These are phyloP conservation scores for Omphalotus olearius DNA, from an alignment of 1,284 basidiomycete genomes.

Conservation along the genomic window DNA sequence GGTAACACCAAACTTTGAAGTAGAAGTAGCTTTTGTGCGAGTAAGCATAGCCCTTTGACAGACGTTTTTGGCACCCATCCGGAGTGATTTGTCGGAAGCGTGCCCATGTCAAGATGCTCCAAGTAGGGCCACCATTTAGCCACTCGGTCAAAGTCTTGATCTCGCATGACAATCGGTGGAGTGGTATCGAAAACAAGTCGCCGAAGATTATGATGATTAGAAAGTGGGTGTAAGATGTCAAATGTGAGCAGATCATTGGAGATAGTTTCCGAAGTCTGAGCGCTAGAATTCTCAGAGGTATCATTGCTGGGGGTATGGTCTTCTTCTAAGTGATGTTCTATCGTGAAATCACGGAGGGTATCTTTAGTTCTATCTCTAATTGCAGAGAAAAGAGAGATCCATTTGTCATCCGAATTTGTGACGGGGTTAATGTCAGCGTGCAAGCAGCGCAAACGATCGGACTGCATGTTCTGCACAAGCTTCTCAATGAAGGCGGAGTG, in stretches of 20 bases:
- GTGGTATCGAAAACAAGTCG: constrained; percentile 39
- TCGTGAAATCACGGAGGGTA: constrained; percentile 36
- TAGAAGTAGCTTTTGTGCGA: constrained; percentile 31
- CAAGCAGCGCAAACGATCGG: constrained; percentile 33
- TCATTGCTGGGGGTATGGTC: constrained; percentile 2
- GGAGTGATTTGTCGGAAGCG: constrained; percentile 23
- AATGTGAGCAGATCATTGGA: constrained; percentile 18
- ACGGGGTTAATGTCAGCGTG: constrained; percentile 39
- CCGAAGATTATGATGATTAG: constrained; percentile 28
- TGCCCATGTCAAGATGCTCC: constrained; percentile 39
- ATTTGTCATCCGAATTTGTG: constrained; percentile 27
- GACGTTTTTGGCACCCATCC: constrained; percentile 29
- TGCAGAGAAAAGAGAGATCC: constrained; percentile 34
- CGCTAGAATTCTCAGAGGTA: constrained; percentile 10
- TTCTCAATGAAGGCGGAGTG: constrained; percentile 32
- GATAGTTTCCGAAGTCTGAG: constrained; percentile 4
- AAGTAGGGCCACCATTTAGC: constrained; percentile 43
- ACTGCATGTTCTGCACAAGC: constrained; percentile 30
- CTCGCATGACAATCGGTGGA: constrained; percentile 34
- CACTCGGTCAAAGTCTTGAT: constrained; percentile 36
- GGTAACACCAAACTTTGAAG: constrained; percentile 30
- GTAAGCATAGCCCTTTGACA: constrained; percentile 27
- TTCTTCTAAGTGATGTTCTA: constrained; percentile 40
- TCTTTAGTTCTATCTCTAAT: constrained; percentile 31
- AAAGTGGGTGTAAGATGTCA: constrained; percentile 27